A percentile compares a stretch with the other conserved stretches of the same genome.
phyloP scores from a whole-genome alignment of 2,329 filamentous ascomycete species.

The Cladosporium sp. region DNA sequence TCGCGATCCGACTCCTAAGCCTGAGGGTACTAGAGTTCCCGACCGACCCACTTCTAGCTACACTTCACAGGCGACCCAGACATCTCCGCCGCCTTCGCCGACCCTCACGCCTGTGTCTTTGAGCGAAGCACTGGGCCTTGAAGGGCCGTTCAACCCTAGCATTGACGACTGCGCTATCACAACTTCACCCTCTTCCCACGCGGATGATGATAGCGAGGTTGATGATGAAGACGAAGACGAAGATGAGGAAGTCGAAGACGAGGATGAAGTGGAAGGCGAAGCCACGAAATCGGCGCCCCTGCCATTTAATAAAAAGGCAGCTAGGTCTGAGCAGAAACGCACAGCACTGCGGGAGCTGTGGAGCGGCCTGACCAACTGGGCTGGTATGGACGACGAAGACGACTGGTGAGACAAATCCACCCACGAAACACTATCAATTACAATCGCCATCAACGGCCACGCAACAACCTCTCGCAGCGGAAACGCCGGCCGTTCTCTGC shows the following conservation, averaged over 20 bases:
- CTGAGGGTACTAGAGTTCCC: not conserved
- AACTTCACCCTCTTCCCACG: conserved; percentile 15
- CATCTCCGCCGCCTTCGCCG: conserved; percentile 9
- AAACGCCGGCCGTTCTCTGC: too few relatives aligned
- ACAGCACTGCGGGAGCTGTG: conserved; percentile 32
- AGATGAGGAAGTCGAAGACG: conserved; percentile 16
- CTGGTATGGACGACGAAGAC: conserved; percentile 26
- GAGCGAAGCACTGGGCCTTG: conserved; percentile 11
- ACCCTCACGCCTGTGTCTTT: conserved; percentile 4
- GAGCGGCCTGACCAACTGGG: conserved; percentile 26
- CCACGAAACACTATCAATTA: too few relatives aligned
- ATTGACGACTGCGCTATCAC: conserved; percentile 23
- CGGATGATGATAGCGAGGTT: conserved; percentile 5
- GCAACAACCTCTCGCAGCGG: too few relatives aligned
- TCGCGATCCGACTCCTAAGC: not conserved
- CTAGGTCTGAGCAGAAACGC: conserved; percentile 17
- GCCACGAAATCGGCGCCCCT: conserved; percentile 5
- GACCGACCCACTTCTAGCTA: not conserved
- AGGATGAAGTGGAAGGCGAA: conserved; percentile 7
- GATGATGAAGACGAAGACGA: conserved; percentile 15
- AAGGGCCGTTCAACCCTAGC: conserved; percentile 9
- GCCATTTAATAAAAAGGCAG: not conserved
- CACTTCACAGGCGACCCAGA: conserved; percentile 10
- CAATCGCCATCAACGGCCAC: too few relatives aligned
- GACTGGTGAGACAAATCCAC: not conserved